Percentiles rank a stretch among this genome's conserved stretches.
phyloP scores from a whole-genome alignment of 129 eudicot genomes.

The Ambrosia artemisiifolia region DNA sequence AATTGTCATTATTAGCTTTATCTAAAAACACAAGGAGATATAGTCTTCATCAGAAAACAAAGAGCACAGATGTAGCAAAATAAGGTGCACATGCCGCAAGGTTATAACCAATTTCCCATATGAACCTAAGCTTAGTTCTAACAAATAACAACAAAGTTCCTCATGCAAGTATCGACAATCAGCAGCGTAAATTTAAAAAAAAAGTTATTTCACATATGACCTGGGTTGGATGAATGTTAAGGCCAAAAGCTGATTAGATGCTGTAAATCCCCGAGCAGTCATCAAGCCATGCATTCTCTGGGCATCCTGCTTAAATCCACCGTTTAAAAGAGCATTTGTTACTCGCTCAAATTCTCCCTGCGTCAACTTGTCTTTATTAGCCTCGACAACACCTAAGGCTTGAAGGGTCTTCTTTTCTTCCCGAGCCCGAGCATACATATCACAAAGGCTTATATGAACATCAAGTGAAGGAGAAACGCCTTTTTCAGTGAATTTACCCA shows the following conservation, averaged over 20 bases:
- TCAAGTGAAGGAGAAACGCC: slow-evolving; percentile 67
- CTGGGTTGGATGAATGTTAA: slow-evolving; percentile 20
- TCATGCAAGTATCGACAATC: not conserved
- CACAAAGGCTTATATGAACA: slow-evolving; percentile 77
- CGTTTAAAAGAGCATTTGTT: slow-evolving; percentile 41
- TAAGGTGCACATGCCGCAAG: slow-evolving; percentile 6
- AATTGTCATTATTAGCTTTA: slow-evolving; percentile 8
- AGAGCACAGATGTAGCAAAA: not conserved
- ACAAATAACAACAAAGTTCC: slow-evolving; percentile 16
- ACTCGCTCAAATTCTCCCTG: slow-evolving; percentile 55
- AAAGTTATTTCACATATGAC: slow-evolving; percentile 19
- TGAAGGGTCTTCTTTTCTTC: slow-evolving; percentile 76
- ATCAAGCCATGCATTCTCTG: slow-evolving; percentile 45
- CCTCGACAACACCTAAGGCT: slow-evolving; percentile 65
- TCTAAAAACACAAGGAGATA: slow-evolving; percentile 6
- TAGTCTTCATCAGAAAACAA: not conserved
- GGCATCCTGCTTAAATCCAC: slow-evolving; percentile 63
- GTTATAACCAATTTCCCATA: slow-evolving; percentile 17
- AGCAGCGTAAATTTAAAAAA: not conserved
- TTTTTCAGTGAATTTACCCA: slow-evolving; percentile 52
- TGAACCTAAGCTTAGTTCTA: not conserved
- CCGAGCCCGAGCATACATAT: slow-evolving; percentile 60
- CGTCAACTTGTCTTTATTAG: slow-evolving; percentile 56
- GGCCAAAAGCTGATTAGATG: slow-evolving; percentile 25
- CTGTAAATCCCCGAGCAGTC: slow-evolving; percentile 49